Evolutionary conservation across 2,329 filamentous ascomycete genomes (phyloP), one percentile per base, ranked within the genome.

Genomic region (Colletotrichum chlorophyti): DNA sequence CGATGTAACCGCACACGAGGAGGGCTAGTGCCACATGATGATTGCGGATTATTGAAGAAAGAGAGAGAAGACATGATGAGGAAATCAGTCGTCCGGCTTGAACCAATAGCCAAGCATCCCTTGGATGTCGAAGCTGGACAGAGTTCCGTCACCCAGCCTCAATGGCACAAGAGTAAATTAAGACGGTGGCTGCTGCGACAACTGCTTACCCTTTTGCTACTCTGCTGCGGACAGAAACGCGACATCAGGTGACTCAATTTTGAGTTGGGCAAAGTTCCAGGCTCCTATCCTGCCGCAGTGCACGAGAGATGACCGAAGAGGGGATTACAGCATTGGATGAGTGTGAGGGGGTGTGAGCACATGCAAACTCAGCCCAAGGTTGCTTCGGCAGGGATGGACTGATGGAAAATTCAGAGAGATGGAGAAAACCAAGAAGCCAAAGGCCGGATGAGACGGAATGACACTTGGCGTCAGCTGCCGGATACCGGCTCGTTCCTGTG

Each of bases 161-260:
- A n/a, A n/a, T n/a, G n/a, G n/a, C n/a, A n/a, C n/a, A n/a, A n/a
- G n/a, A n/a, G n/a, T n/a, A n/a, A n/a, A n/a, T n/a, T n/a, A n/a
- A n/a, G n/a, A n/a, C n/a, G n/a, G n/a, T n/a, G n/a, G n/a, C n/a
- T n/a, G n/a, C n/a, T n/a, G n/a, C n/a, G n/a, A n/a, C n/a, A n/a
- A n/a, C n/a, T n/a, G n/a, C n/a, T n/a, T n/a, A n/a, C n/a, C n/a
- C n/a, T n/a, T n/a, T 24, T 23, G n/a, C 31, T 29, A 21, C 11
- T 32, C 23, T 26, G n/a, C 48, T 46, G 46, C 40, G 21, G 48
- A 12, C 48, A 35, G n/a, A n/a, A 27, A 3, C 29, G 24, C 40
- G 32, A 26, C 23, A 46, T 53, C 53, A 53, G 53, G 40, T 58
- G 53, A 58, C 53, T 47, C 41, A 14, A 35, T 32, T 45, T n/a